Evolutionary conservation across 345 rosid genomes (phyloP).

Genomic region (Ceriops zippeliana): DNA sequence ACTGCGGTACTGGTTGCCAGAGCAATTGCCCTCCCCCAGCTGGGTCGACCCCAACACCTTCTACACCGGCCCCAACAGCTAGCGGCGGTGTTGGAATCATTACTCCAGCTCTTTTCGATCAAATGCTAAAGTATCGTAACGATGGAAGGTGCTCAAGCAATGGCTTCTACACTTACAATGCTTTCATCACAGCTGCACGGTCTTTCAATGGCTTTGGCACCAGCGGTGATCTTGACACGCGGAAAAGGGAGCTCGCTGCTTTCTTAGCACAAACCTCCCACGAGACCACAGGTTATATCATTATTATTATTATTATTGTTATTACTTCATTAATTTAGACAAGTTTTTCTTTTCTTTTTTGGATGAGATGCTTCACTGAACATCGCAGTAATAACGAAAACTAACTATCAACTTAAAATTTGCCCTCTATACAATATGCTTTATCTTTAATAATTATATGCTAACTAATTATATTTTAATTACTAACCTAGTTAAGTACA

Average conservation of each 20-base stretch:
- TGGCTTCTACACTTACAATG: conserved; percentile 32
- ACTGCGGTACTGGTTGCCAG: conserved; percentile 19
- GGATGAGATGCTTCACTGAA: too few species aligned
- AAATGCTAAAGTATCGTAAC: conserved; percentile 28
- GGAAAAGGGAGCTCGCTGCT: conserved; percentile 36
- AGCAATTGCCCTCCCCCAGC: conserved; percentile 17
- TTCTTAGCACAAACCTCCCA: conserved; percentile 40
- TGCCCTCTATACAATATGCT: too few species aligned
- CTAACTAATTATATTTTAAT: too few species aligned
- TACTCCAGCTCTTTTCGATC: conserved; percentile 18
- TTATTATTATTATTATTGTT: neutral
- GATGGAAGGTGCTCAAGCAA: conserved; percentile 25
- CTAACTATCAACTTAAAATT: too few species aligned
- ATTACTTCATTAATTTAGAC: neutral
- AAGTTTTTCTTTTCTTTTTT: too few species aligned
- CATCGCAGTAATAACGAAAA: too few species aligned
- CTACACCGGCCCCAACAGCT: neutral
- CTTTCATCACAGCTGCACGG: conserved; percentile 26
- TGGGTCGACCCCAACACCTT: conserved; percentile 3
- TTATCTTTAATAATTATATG: too few species aligned
- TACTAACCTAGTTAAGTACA: too few species aligned
- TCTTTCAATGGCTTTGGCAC: conserved; percentile 34
- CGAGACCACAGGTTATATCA: conserved; percentile 30
- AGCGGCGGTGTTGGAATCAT: conserved; percentile 11
- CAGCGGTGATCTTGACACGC: conserved; percentile 21